A percentile compares a stretch with the other conserved stretches of the same genome.
phyloP scores from a whole-genome alignment of 2,329 filamentous ascomycete genomes.

The Trichoderma koningiopsis region DNA sequence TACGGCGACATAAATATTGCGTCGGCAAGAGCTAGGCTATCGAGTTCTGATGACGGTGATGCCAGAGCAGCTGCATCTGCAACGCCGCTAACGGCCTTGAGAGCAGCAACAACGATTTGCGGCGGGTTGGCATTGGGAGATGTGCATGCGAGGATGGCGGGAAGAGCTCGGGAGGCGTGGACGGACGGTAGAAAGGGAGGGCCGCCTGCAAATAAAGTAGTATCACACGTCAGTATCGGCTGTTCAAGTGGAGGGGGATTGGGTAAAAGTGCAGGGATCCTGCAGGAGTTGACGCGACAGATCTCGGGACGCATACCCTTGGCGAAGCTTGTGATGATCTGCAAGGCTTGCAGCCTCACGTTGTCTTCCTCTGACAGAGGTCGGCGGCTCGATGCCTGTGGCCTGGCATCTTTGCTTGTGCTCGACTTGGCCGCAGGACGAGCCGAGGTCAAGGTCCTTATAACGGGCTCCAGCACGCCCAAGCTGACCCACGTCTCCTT shows the following conservation, averaged over 20 bases:
- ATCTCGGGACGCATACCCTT: constrained; percentile 60
- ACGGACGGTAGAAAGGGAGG: constrained; percentile 76
- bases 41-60: constrained; percentile 51
- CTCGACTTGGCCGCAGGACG: constrained; percentile 40
- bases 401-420: constrained; percentile 45
- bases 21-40: constrained; percentile 58
- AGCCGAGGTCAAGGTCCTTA: constrained; percentile 47
- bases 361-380: constrained; percentile 64
- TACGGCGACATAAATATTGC: constrained; percentile 63
- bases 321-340: constrained; percentile 82
- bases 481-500: constrained; percentile 77
- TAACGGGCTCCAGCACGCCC: constrained; percentile 66
- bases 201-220: constrained; percentile 60
- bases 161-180: constrained; percentile 66
- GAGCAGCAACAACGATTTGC: constrained; percentile 69
- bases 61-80: constrained; percentile 64
- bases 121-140: constrained; percentile 65
- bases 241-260: neutral
- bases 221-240: neutral
- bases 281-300: neutral
- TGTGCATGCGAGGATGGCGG: constrained; percentile 70
- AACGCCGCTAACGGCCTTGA: constrained; percentile 74
- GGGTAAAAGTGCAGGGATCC: neutral
- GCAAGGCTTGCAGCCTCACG: constrained; percentile 74
- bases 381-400: constrained; percentile 38